Conservation (phyloP, 2,329 filamentous ascomycete genomes). For the Hansfordia pulvinata region DNA sequence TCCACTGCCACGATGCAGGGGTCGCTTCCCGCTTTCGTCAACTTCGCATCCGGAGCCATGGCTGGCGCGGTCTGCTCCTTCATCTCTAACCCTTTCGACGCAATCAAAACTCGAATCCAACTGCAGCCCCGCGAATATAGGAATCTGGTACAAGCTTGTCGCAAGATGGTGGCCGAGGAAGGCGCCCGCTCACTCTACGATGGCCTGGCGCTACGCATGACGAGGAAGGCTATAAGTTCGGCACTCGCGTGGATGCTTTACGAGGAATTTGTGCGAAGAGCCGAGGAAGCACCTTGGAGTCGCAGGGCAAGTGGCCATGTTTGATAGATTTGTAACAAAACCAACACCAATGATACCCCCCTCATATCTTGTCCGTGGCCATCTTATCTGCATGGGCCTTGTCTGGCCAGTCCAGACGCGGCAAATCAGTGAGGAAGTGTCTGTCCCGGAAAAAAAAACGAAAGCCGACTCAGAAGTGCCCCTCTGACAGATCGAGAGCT, state of each 20-base stretch:
- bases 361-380: no score
- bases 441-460: slow-evolving; percentile 3
- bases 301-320: slow-evolving; percentile 10
- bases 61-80: slow-evolving; percentile 75
- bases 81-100: slow-evolving; percentile 92
- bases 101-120: slow-evolving; percentile 89
- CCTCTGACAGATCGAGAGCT: no score
- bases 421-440: no score
- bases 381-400: no score
- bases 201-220: slow-evolving; percentile 75
- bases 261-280: slow-evolving; percentile 76
- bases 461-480: slow-evolving; percentile 6
- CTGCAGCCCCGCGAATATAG: slow-evolving; percentile 71
- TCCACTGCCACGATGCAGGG: slow-evolving; percentile 14
- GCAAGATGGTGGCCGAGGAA: slow-evolving; percentile 70
- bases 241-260: slow-evolving; percentile 97
- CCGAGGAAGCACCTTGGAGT: slow-evolving; percentile 26
- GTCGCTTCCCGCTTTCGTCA: slow-evolving; percentile 51
- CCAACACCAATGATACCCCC: slow-evolving; percentile 4
- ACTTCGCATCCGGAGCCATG: slow-evolving; percentile 71
- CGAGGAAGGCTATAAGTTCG: slow-evolving; percentile 80
- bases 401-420: no score
- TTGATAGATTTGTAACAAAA: slow-evolving; percentile 11
- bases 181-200: slow-evolving; percentile 71
- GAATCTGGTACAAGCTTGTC: slow-evolving; percentile 68